phyloP scores from a whole-genome alignment of 2,329 filamentous ascomycete species.

The Claviceps sp. region DNA sequence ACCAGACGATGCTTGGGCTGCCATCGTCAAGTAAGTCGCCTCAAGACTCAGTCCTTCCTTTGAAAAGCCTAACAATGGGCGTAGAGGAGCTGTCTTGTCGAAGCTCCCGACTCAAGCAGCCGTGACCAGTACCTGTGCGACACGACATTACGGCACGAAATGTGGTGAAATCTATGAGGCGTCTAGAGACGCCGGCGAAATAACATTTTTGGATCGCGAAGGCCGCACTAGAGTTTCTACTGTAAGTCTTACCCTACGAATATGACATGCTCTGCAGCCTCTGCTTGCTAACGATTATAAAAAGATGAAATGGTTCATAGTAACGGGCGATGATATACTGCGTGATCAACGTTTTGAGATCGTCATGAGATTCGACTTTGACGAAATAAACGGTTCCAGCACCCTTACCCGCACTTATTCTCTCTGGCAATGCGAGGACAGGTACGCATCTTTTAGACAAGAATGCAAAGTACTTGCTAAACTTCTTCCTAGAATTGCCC shows the following conservation, averaged over 20 bases:
- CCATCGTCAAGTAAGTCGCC: not conserved
- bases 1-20: constrained; percentile 4
- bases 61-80: not conserved
- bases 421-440: no score
- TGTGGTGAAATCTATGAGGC: accelerated
- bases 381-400: not conserved
- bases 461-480: not conserved
- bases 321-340: not conserved
- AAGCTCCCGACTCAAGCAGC: not conserved
- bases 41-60: not conserved
- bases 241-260: not conserved
- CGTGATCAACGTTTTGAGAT: not conserved
- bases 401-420: no score
- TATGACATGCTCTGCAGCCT: no score
- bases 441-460: no score
- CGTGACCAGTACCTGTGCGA: not conserved
- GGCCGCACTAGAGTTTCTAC: not conserved
- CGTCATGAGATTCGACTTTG: not conserved
- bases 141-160: not conserved
- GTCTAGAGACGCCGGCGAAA: not conserved
- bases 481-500: not conserved
- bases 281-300: not conserved
- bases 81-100: not conserved
- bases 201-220: not conserved
- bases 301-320: constrained; percentile 1